phyloP scores from a whole-genome alignment of 495 filamentous ascomycete genomes.

The Aspergillus diversus region DNA sequence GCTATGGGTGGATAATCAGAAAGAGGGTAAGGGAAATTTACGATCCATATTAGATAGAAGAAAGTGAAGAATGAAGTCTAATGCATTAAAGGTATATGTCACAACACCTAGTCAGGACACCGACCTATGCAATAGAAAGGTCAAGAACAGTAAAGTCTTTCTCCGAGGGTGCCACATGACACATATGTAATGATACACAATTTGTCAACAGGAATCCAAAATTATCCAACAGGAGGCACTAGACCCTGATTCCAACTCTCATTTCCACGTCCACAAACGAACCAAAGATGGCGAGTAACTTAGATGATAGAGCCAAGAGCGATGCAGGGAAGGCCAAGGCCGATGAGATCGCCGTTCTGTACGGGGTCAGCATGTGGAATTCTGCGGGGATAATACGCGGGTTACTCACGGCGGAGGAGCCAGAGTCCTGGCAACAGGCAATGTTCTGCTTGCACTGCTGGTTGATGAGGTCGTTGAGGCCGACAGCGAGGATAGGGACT shows the following conservation, averaged over 20 bases:
- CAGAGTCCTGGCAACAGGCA: conserved; percentile 55
- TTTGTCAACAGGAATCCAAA: conserved; percentile 31
- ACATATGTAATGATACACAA: conserved; percentile 41
- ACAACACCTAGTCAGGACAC: conserved; percentile 19
- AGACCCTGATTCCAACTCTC: conserved; percentile 30
- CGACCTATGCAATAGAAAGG: conserved; percentile 30
- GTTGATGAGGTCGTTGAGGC: conserved; percentile 45
- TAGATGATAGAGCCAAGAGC: conserved; percentile 55
- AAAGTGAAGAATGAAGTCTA: conserved; percentile 33
- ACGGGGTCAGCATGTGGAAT: not conserved
- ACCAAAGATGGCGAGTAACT: conserved; percentile 15
- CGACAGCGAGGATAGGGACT: conserved; percentile 30
- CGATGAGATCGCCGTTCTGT: conserved; percentile 41
- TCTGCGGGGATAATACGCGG: too few relatives aligned
- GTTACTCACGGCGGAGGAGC: conserved; percentile 41
- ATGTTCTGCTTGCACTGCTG: conserved; percentile 55
- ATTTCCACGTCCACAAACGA: conserved; percentile 13
- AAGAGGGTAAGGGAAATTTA: too few relatives aligned
- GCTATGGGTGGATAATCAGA: too few relatives aligned
- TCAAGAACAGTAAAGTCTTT: conserved; percentile 37
- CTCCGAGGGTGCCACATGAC: conserved; percentile 42
- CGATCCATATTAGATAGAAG: too few relatives aligned
- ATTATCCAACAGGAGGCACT: conserved; percentile 27
- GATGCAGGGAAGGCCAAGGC: conserved; percentile 50
- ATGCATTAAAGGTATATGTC: conserved; percentile 37